Conservation (phyloP, 176 grass and related monocot species). For the Oryza rufipogon region DNA sequence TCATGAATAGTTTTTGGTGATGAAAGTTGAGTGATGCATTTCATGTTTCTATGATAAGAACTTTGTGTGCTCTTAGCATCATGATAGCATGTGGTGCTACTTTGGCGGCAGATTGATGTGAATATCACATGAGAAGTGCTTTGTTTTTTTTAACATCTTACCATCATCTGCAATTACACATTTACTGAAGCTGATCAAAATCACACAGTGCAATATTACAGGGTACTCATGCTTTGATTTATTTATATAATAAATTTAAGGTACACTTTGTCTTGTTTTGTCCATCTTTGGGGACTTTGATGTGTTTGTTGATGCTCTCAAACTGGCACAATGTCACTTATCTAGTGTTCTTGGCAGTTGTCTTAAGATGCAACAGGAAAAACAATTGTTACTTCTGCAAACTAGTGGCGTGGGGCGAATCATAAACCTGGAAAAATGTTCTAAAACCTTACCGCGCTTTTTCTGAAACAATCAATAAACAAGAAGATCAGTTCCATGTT, state of each 20-base stretch:
- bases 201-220: not conserved
- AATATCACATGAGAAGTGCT: not conserved
- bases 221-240: conserved; percentile 2
- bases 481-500: not conserved
- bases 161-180: not conserved
- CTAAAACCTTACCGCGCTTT: not conserved
- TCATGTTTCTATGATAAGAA: not conserved
- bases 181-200: conserved; percentile 10
- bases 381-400: not conserved
- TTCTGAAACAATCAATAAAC: not conserved
- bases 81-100: not conserved
- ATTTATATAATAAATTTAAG: not conserved
- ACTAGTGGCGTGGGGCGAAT: conserved; percentile 1
- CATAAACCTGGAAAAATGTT: not conserved
- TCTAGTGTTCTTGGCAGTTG: not conserved
- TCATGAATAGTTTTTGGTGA: not conserved
- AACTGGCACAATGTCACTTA: not conserved
- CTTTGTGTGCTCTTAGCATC: not conserved
- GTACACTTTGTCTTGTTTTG: not conserved
- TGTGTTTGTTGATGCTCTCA: not conserved
- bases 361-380: not conserved
- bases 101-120: not conserved
- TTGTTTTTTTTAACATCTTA: not conserved
- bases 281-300: not conserved
- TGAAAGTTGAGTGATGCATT: not conserved